These are phyloP conservation scores for Halenospora varia DNA, from an alignment of 495 filamentous ascomycete species.

Conservation along the genomic window DNA sequence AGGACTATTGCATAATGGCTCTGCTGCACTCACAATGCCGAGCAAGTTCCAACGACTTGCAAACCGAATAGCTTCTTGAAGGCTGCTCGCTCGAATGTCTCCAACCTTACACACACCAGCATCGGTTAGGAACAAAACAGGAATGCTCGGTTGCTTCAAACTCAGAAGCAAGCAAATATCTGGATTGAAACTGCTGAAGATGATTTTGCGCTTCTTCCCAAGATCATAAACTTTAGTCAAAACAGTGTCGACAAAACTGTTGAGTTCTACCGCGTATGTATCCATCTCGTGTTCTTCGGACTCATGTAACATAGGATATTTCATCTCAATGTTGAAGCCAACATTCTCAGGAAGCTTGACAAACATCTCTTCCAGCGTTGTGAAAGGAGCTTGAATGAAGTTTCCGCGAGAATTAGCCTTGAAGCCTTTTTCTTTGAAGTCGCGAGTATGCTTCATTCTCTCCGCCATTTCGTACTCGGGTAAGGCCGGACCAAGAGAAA, in stretches of 20 bases:
- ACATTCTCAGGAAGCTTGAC: slow-evolving; percentile 71
- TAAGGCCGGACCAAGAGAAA: slow-evolving; percentile 22
- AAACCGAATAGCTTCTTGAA: slow-evolving; percentile 94
- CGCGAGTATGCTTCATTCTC: slow-evolving; percentile 94
- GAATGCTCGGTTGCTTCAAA: slow-evolving; percentile 94
- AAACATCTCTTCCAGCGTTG: slow-evolving; percentile 92
- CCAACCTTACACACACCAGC: slow-evolving; percentile 66
- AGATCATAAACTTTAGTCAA: slow-evolving; percentile 80
- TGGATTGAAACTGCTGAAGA: slow-evolving; percentile 96
- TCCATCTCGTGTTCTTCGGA: slow-evolving; percentile 96
- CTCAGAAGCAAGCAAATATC: slow-evolving; percentile 90
- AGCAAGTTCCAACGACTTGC: slow-evolving; percentile 91
- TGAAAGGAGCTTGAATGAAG: slow-evolving; percentile 92
- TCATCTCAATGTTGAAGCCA: slow-evolving; percentile 98
- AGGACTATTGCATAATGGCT: slow-evolving; percentile 82
- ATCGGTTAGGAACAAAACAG: slow-evolving; percentile 91
- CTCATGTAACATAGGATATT: slow-evolving; percentile 97
- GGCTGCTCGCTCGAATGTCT: slow-evolving; percentile 84
- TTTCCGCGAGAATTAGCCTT: slow-evolving; percentile 92
- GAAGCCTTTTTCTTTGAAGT: slow-evolving; percentile 84
- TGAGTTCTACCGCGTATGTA: slow-evolving; percentile 92
- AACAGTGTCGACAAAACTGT: slow-evolving; percentile 94
- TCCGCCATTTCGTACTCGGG: slow-evolving; percentile 64
- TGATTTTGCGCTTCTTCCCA: slow-evolving; percentile 71
- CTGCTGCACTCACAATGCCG: slow-evolving; percentile 80